A percentile compares a stretch with the other conserved stretches of the same genome.
These are phyloP conservation scores for Dothideomycetidae sp. DNA, from an alignment of 2,329 filamentous ascomycete species.

Conservation along the genomic window DNA sequence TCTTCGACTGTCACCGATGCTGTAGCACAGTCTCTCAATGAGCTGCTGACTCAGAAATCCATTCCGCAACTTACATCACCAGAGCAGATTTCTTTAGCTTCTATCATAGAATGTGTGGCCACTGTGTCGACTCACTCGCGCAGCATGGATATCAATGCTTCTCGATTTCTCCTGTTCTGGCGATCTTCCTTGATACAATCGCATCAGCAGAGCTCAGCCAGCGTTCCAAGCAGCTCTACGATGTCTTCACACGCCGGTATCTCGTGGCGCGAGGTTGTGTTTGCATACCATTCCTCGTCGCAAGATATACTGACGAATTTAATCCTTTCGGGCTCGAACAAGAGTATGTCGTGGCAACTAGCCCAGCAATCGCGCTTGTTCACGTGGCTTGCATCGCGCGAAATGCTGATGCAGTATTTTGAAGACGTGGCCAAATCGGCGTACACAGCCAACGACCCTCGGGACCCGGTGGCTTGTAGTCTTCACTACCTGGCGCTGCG, in stretches of 20 bases:
- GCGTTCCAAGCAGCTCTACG: neutral
- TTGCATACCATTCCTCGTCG: constrained; percentile 70
- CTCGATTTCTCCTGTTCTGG: constrained; percentile 77
- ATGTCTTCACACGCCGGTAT: constrained; percentile 26
- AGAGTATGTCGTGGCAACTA: constrained; percentile 68
- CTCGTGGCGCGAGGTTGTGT: constrained; percentile 61
- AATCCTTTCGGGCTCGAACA: constrained; percentile 64
- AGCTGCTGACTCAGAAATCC: constrained; percentile 59
- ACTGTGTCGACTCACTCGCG: constrained; percentile 74
- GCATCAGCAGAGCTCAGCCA: constrained; percentile 4
- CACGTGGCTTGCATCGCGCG: constrained; percentile 77
- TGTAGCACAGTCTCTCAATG: constrained; percentile 55
- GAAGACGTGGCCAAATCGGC: constrained; percentile 86
- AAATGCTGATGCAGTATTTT: constrained; percentile 68
- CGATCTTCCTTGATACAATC: constrained; percentile 48
- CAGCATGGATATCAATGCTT: constrained; percentile 81
- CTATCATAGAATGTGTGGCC: constrained; percentile 52
- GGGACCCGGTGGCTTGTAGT: constrained; percentile 81
- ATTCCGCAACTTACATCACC: constrained; percentile 35
- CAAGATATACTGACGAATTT: constrained; percentile 85
- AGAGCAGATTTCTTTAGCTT: constrained; percentile 9
- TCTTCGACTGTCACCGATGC: constrained; percentile 56
- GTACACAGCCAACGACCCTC: constrained; percentile 75
- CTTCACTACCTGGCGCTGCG: constrained; percentile 76
- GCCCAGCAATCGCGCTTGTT: constrained; percentile 81